Conservation (phyloP, 2,329 filamentous ascomycete genomes). For the Leptographium galeiforme region DNA sequence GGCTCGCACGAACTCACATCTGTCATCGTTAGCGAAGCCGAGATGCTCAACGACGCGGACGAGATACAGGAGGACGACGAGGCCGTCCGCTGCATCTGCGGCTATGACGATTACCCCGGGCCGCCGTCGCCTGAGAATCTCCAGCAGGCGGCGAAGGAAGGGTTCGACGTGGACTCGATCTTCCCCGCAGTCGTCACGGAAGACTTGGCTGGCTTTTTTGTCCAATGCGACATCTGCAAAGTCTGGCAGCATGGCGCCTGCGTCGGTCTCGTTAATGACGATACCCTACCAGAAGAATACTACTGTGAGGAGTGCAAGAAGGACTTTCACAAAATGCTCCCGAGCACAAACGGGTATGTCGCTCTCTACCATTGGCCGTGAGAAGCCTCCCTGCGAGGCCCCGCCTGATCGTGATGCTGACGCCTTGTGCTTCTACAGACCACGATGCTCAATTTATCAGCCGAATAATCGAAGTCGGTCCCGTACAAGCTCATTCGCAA, state of each 20-base stretch:
- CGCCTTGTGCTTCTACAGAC: slow-evolving; percentile 27
- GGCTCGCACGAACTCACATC: slow-evolving; percentile 39
- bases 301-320: slow-evolving; percentile 93
- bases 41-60: slow-evolving; percentile 49
- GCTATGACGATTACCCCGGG: slow-evolving; percentile 87
- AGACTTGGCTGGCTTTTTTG: slow-evolving; percentile 87
- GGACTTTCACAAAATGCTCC: slow-evolving; percentile 75
- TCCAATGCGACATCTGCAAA: slow-evolving; percentile 95
- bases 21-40: slow-evolving; percentile 26
- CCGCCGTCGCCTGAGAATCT: slow-evolving; percentile 47
- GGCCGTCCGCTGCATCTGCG: slow-evolving; percentile 89
- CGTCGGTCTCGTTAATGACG: slow-evolving; percentile 91
- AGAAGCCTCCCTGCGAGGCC: not conserved
- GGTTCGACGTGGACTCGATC: slow-evolving; percentile 43
- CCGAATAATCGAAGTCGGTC: slow-evolving; percentile 44
- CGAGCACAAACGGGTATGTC: slow-evolving; percentile 71
- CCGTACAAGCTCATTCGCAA: slow-evolving; percentile 50
- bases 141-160: slow-evolving; percentile 39
- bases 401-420: slow-evolving; percentile 19
- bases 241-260: slow-evolving; percentile 99
- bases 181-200: slow-evolving; percentile 55
- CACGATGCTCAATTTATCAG: slow-evolving; percentile 54
- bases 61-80: slow-evolving; percentile 80
- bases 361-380: not conserved
- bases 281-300: slow-evolving; percentile 88